Evolutionary conservation across 768 basidiomycete genomes (phyloP), one percentile per base, ranked within the genome.

Genomic region (Kwoniella shandongensis): DNA sequence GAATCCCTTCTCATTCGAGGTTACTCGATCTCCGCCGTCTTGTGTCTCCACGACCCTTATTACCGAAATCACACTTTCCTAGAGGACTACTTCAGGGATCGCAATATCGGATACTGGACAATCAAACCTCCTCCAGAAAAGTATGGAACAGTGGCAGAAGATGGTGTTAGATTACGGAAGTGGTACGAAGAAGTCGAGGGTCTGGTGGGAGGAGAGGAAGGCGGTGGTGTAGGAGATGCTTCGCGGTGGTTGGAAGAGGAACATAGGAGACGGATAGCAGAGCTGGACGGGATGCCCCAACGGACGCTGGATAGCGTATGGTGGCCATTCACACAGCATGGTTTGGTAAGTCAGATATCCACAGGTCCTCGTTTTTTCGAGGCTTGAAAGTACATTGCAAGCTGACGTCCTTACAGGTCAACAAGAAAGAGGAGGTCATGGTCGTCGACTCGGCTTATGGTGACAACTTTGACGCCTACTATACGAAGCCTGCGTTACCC

Each of bases 301-400:
- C 83, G 92, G 35, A 86, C 91, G 0, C 79, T 88, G 41, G 81
- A 91, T 51, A 81, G 81, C 1, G 80, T 96, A 42, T 98, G 94
- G 94, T 98, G 92, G 91, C 94, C 94, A 0, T 98, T 98, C 72
- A 90, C 91, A 1, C 94, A 98, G 72, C 94, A 98, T 62, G 75
- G 72, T 2, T 23, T 76, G 44, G 72, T 75, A 29, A 64, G 69
- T 38, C n/a, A 18, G 3, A 32, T 32, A 6, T 11, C 29, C 46
- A 2, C 8, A 27, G n/a, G n/a, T n/a, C n/a, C n/a, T 46, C 18
- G 11, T 15, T 11, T 17, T 23, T 11, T 50, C 7, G 29, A 20
- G 13, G 26, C 20, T 10, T 15, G 4, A 27, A 0, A 23, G 13
- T n/a, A 20, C 18, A 35, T 25, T 27, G 17, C 49, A 17, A 36